Base-by-base conservation (phyloP, 2,329 filamentous ascomycete genomes). In the Achaetomium macrosporum region DNA sequence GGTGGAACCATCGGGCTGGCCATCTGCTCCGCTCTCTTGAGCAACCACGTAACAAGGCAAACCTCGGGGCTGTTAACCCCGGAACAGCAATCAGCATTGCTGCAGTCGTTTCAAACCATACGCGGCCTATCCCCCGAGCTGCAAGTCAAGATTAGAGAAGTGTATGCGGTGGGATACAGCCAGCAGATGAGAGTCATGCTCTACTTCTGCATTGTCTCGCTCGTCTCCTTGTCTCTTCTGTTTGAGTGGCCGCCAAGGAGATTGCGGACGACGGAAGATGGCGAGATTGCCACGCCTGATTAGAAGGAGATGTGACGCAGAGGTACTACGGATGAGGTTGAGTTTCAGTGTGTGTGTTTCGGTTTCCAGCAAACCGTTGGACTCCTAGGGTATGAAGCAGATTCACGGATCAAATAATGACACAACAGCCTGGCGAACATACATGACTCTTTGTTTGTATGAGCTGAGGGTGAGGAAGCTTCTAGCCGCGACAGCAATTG, bases 1-100 rank as follows among this genome's bases (percentile, higher is more conserved):
- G 69, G 70, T 1, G 70, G 67, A 2, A 66, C 68, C 1, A 63
- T 73, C 41, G 67, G 64, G 7, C 59, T 72, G 7, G 69, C 71
- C 1, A 64, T 70, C 7, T 63, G 66, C 47, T 66, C 64, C 25
- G 60, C 65, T 3, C 8, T 59, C 0, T 17, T 57, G 33, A 57
- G 43, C 45, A 59, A 52, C 35, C 44, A 54, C 25, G 25, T 25
- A 25, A 25, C 44, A 7, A 37, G 37, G 3, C 25, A 51, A 15
- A 44, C 47, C 15, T 17, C 50, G 12, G 37, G 13, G 4, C 41
- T 57, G 11, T 29, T 56, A 16, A 49, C 30, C 20, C 19, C 25
- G 2, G 35, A 15, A 1, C 39, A 51, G 17, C 48, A 48, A 15
- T 42, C 17, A 9, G 51, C 44, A 12, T 19, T 51, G 13, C 33